Conservation (phyloP, 2,329 filamentous ascomycete species). For the Beauveria varroae region DNA sequence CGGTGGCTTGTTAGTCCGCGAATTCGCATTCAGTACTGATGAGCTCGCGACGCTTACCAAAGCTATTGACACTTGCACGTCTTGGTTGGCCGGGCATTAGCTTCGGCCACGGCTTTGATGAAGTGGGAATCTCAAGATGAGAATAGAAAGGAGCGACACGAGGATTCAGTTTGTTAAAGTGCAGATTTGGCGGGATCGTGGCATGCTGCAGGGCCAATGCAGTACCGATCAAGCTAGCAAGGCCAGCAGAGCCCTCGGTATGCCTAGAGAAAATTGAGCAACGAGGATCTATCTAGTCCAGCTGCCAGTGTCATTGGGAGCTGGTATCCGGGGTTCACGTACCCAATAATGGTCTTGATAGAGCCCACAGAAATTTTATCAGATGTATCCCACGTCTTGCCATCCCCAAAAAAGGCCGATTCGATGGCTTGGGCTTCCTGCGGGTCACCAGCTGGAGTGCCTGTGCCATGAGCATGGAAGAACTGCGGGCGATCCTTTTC, state of each 20-base stretch:
- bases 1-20: no score
- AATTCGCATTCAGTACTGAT: no score
- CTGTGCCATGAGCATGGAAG: slow-evolving; percentile 41
- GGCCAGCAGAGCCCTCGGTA: slow-evolving; percentile 12
- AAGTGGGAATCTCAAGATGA: slow-evolving; percentile 12
- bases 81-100: neutral
- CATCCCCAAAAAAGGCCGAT: neutral
- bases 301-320: no score
- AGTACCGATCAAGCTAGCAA: slow-evolving; percentile 20
- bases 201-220: slow-evolving; percentile 14
- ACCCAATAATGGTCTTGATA: slow-evolving; percentile 21
- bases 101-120: slow-evolving; percentile 14
- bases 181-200: slow-evolving; percentile 17
- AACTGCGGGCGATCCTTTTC: slow-evolving; percentile 21
- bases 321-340: no score
- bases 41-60: no score
- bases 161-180: slow-evolving; percentile 17
- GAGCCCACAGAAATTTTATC: slow-evolving; percentile 15
- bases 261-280: no score
- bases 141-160: slow-evolving; percentile 15
- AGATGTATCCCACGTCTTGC: neutral
- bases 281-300: no score
- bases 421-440: slow-evolving; percentile 35
- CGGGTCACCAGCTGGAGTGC: slow-evolving; percentile 42
- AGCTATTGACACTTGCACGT: slow-evolving; percentile 17